These are phyloP conservation scores for Cerrena zonata DNA, from an alignment of 1,284 basidiomycete genomes.

Conservation along the genomic window DNA sequence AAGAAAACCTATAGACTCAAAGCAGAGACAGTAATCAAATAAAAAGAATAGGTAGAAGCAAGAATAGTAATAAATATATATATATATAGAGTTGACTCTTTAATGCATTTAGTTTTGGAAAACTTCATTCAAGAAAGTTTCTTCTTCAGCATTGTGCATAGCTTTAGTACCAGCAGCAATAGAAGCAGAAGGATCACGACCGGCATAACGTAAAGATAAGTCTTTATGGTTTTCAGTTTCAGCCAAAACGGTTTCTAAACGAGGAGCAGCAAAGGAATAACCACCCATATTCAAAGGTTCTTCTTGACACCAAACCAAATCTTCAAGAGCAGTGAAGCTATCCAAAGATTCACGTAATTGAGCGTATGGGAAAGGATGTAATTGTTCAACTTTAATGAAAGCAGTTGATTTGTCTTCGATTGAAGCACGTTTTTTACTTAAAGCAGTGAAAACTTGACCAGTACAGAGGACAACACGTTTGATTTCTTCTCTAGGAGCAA, in stretches of 20 bases:
- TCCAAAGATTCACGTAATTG: slow-evolving; percentile 42
- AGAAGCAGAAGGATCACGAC: slow-evolving; percentile 81
- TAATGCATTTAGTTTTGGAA: too few relatives aligned
- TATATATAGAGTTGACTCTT: too few relatives aligned
- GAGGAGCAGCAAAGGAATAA: slow-evolving; percentile 88
- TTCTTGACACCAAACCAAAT: slow-evolving; percentile 88
- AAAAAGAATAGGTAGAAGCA: too few relatives aligned
- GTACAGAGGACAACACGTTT: slow-evolving; percentile 87
- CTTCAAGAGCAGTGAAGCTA: slow-evolving; percentile 84
- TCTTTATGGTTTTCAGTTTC: slow-evolving; percentile 87
- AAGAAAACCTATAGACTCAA: too few relatives aligned
- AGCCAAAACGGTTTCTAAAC: slow-evolving; percentile 76
- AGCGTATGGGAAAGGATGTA: slow-evolving; percentile 94
- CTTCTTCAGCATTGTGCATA: too few relatives aligned
- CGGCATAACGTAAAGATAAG: slow-evolving; percentile 82
- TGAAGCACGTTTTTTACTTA: slow-evolving; percentile 85
- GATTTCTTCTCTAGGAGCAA: slow-evolving; percentile 82
- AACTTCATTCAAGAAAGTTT: too few relatives aligned
- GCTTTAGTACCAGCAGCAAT: slow-evolving; percentile 89
- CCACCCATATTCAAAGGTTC: slow-evolving; percentile 91
- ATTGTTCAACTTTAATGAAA: slow-evolving; percentile 90
- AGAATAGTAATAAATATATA: too few relatives aligned
- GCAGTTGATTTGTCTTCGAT: slow-evolving; percentile 87
- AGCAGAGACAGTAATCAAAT: too few relatives aligned
- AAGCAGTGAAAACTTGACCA: slow-evolving; percentile 90